A percentile compares a stretch with the other conserved stretches of the same genome.
phyloP scores from a whole-genome alignment of 352 stramenopile genomes.

The Saprolegnia parasitica region DNA sequence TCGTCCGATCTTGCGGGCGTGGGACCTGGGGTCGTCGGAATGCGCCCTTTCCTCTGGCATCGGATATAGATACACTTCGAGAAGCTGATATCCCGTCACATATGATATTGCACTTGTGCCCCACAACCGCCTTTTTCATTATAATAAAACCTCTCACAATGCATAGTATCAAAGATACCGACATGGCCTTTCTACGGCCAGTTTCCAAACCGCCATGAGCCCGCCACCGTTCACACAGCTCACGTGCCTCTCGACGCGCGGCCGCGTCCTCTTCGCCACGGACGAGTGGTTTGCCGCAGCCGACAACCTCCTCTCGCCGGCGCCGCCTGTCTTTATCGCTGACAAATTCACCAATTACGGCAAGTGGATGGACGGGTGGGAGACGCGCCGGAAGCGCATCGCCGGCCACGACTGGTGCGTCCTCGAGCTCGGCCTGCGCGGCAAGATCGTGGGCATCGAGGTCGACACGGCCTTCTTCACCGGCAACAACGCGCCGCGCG shows the following conservation, averaged over 20 bases:
- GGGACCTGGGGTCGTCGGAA: too few species aligned
- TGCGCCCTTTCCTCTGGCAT: too few species aligned
- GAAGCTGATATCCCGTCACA: too few species aligned
- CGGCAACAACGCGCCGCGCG: conserved; percentile 64
- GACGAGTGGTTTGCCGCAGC: conserved; percentile 92
- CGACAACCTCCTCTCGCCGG: conserved; percentile 71
- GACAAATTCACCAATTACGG: conserved; percentile 90
- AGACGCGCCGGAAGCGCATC: conserved; percentile 50
- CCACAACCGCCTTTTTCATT: too few species aligned
- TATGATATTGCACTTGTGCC: too few species aligned
- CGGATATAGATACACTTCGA: too few species aligned
- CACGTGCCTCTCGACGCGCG: conserved; percentile 49
- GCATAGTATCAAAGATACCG: too few species aligned
- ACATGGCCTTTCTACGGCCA: too few species aligned
- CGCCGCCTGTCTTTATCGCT: conserved; percentile 79
- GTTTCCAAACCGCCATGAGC: too few species aligned
- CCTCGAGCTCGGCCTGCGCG: conserved; percentile 44
- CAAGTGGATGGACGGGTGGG: conserved; percentile 95
- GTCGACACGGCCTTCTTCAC: conserved; percentile 83
- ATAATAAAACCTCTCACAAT: too few species aligned
- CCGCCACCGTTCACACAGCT: conserved; percentile 48
- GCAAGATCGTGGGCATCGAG: conserved; percentile 42
- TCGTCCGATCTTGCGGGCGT: too few species aligned
- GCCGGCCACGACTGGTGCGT: conserved; percentile 80
- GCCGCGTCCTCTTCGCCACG: conserved; percentile 85